Conservation (phyloP, 441 rosid genomes). For the Capsella rubella region DNA sequence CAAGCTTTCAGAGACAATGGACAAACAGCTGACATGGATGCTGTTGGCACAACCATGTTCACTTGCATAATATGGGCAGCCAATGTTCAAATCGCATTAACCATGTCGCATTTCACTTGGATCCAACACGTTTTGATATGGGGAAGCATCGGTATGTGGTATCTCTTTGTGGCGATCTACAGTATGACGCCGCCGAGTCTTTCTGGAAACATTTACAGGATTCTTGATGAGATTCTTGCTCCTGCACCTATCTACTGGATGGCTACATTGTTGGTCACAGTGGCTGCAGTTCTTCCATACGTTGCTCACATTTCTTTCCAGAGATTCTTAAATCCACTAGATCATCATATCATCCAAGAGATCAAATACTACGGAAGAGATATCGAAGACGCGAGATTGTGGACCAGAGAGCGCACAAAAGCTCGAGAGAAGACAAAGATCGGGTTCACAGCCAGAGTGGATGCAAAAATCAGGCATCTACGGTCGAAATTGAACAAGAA, state of each 20-base stretch:
- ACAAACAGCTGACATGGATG: constrained; percentile 94
- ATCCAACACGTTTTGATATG: constrained; percentile 92
- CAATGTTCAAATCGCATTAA: constrained; percentile 92
- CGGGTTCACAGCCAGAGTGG: constrained; percentile 90
- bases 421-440: constrained; percentile 96
- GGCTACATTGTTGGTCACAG: constrained; percentile 74
- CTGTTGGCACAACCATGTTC: constrained; percentile 92
- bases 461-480: constrained; percentile 88
- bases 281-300: constrained; percentile 77
- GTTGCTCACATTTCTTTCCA: constrained; percentile 80
- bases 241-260: constrained; percentile 89
- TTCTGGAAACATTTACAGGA: constrained; percentile 68
- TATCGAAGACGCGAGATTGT: constrained; percentile 78
- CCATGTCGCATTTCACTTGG: constrained; percentile 99
- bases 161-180: constrained; percentile 73
- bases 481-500: constrained; percentile 78
- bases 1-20: constrained; percentile 85
- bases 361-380: constrained; percentile 89
- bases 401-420: constrained; percentile 89
- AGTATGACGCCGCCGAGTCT: constrained; percentile 76
- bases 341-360: constrained; percentile 99
- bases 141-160: constrained; percentile 93
- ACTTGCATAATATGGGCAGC: constrained; percentile 94
- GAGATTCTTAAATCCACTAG: constrained; percentile 85
- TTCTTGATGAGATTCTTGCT: constrained; percentile 86